Percentiles rank a stretch among this genome's conserved stretches.
These are phyloP conservation scores for Blastocystis hominis DNA, from an alignment of 352 stramenopile species.

Conservation along the genomic window DNA sequence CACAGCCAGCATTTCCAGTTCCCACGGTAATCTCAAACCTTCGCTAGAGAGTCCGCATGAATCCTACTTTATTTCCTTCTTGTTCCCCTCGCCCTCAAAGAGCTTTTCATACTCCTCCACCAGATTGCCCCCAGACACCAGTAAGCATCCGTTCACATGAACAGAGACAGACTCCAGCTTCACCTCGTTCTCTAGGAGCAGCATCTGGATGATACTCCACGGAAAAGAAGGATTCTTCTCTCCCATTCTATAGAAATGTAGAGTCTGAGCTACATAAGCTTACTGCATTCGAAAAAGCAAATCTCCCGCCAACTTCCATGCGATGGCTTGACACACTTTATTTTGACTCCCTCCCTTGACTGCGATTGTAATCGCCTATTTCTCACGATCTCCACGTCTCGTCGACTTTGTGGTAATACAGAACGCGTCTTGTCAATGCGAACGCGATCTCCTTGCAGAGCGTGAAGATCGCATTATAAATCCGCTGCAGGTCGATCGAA, in stretches of 20 bases:
- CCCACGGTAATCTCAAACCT: slow-evolving; percentile 36
- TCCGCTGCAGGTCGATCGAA: neutral
- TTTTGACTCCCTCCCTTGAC: neutral
- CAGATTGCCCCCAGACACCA: neutral
- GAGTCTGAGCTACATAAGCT: neutral
- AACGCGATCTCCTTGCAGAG: neutral
- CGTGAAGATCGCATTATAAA: neutral
- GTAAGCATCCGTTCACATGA: neutral
- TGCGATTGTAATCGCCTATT: neutral
- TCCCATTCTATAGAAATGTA: neutral
- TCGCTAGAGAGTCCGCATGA: neutral
- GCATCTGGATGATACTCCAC: neutral
- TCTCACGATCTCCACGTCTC: neutral
- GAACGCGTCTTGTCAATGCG: neutral
- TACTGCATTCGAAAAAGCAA: slow-evolving; percentile 8
- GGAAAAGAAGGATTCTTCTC: neutral
- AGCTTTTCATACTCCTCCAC: neutral
- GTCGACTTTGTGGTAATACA: neutral
- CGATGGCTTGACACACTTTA: neutral
- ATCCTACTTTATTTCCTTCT: neutral
- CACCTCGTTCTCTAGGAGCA: slow-evolving; percentile 26
- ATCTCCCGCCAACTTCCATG: neutral
- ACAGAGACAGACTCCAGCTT: slow-evolving; percentile 17
- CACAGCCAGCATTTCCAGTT: neutral
- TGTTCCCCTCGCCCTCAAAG: neutral